Percentiles rank a stretch among this genome's conserved stretches.
These are phyloP conservation scores for Urochloa ruziziensis DNA, from an alignment of 176 grass and related monocot genomes.

Conservation along the genomic window DNA sequence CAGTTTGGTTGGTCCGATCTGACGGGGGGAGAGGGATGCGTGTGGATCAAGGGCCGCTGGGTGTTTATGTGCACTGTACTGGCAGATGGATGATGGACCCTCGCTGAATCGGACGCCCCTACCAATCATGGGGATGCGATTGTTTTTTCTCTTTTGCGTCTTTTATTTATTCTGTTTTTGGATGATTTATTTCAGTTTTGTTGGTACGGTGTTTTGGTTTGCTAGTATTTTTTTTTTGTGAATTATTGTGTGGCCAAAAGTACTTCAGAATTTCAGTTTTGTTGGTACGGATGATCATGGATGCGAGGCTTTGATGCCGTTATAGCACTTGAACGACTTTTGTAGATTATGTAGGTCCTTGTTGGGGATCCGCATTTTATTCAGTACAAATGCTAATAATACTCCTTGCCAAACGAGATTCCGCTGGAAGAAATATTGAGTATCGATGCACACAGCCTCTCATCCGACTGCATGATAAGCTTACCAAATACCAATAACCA, in stretches of 20 bases:
- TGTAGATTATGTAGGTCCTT: not conserved
- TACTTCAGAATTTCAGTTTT: not conserved
- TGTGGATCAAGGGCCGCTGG: not conserved
- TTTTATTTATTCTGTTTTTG: not conserved
- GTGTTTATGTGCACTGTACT: constrained; percentile 10
- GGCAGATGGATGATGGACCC: not conserved
- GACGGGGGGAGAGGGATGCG: not conserved
- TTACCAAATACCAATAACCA: no score
- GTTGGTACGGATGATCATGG: not conserved
- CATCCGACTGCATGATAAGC: no score
- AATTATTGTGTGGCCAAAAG: not conserved
- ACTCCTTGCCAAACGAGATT: no score
- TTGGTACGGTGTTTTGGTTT: not conserved
- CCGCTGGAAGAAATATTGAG: no score
- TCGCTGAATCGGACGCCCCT: not conserved
- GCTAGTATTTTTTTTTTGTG: not conserved
- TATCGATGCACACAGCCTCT: not conserved
- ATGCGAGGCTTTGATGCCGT: not conserved
- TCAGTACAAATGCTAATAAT: no score
- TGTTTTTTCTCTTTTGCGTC: not conserved
- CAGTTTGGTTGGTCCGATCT: not conserved
- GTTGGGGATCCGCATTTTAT: no score
- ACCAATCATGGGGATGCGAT: constrained; percentile 15
- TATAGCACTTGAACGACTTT: not conserved
- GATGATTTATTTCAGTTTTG: not conserved